Base-by-base conservation (phyloP, 495 filamentous ascomycete genomes). In the Tuber umbilicatum region DNA sequence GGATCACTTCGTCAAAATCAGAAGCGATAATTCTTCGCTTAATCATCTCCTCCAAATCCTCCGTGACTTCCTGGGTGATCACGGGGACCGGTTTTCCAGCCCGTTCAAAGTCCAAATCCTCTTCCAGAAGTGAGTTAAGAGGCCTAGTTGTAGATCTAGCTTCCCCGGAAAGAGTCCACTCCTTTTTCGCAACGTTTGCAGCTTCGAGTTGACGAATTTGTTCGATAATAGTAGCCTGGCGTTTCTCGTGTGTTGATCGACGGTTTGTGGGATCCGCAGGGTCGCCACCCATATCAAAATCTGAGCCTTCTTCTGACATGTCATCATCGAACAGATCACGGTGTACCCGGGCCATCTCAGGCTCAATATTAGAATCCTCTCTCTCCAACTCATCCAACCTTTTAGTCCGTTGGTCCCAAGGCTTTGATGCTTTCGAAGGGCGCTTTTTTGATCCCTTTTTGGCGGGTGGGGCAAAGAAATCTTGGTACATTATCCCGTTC, bases 51-150 rank as follows among this genome's bases (percentile, higher is more conserved):
- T 98, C 95, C 73, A 99, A 96, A 73, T 90, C 91, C 83, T 97
- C 94, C 67, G 89, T 94, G 17, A 96, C 88, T 82, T 97, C 94
- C n/a, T 91, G 90, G 0, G 96, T 98, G 78, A 97, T 93, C 42
- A 97, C 92, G 5, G 94, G 93, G 1, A 97, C 91, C 0, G 95
- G 95, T 83, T 97, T 98, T 75, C 95, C 96, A n/a, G 92, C 89
- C 70, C 95, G 89, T 83, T 99, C 95, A 79, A 97, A 98, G 72
- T 98, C 95, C 21, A 99, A 87, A 76, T 97, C 94, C 84, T 98
- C 91, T 82, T 97, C 96, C 2, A 99, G 88, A 0, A 99, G 87
- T 1, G 94, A 97, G 83, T 99, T 98, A 27, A 93, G 74, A 0
- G 96, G 95, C 69, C 95, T 87, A 74, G 93, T 92, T 2, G 86